phyloP scores from a whole-genome alignment of 441 rosid genomes.

The Populus hybrid region DNA sequence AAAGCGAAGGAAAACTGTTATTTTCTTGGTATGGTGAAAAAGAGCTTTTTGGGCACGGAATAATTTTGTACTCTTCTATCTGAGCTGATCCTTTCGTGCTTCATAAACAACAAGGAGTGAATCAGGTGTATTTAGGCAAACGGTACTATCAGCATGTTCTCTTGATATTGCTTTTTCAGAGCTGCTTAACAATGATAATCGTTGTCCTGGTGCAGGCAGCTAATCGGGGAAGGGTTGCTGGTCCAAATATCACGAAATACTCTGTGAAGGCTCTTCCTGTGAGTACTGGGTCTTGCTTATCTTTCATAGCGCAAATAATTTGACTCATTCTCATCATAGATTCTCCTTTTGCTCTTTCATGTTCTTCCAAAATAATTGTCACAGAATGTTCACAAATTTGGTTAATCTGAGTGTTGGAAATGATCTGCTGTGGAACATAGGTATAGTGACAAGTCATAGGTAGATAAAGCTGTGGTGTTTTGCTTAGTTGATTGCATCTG shows the following conservation, averaged over 20 bases:
- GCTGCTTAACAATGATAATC: not conserved
- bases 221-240: constrained; percentile 55
- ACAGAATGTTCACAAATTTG: not conserved
- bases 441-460: not conserved
- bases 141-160: not conserved
- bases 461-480: constrained; percentile 1
- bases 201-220: constrained; percentile 50
- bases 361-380: not conserved
- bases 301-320: not conserved
- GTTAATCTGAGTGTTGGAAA: not conserved
- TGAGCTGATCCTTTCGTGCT: not conserved
- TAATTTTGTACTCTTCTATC: not conserved
- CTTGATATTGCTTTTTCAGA: not conserved
- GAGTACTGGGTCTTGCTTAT: constrained; percentile 33
- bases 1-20: not conserved
- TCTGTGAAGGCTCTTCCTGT: constrained; percentile 88
- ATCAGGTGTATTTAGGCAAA: not conserved
- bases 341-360: not conserved
- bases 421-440: not conserved
- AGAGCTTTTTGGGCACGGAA: not conserved
- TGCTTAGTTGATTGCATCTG: not conserved
- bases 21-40: not conserved
- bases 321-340: not conserved
- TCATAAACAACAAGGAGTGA: not conserved
- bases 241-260: constrained; percentile 64